Evolutionary conservation across 2,329 filamentous ascomycete genomes (phyloP), one percentile per base, ranked within the genome.

Genomic region (Neocatenulostroma microsporum): DNA sequence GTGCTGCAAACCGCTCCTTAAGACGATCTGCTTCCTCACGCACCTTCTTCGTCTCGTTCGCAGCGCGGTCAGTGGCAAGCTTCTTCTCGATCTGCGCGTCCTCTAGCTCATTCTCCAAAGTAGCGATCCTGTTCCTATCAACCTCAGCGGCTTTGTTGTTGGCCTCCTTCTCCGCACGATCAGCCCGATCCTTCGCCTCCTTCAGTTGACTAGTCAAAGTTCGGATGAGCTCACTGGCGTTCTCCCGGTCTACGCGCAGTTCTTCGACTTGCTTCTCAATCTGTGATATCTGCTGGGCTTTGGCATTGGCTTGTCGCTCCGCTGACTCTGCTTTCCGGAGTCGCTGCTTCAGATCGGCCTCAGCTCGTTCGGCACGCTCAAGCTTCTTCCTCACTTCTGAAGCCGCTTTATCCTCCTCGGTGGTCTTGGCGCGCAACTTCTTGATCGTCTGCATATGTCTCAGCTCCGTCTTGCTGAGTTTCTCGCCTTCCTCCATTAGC

Each of bases 401-500:
- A 23, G 70, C 65, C 4, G 63, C 57, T 49, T 73, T 77, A 19
- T 68, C 68, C 30, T 67, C 69, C 31, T 76, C 73, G 9, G 58
- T 47, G 11, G 67, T 53, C 47, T 74, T 72, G 32, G 66, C 57
- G 11, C 74, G 69, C 40, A 96, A 63, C 54, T 85, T 88, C 61
- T 91, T 94, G 51, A 96, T 84, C 3, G 81, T 80, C 5, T 76
- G 76, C 42, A 89, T 72, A 46, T 93, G 80, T 54, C 87, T 86
- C 60, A 95, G 76, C 58, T 98, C 91, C 0, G 76, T 83, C 50
- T 82, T 84, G 2, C 86, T 88, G 7, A 96, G 70, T 48, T 82
- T 87, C 51, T 91, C 84, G 1, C 93, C 91, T 64, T 98, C 91
- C 50, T 94, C 82, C 70, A 98, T 83, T 10, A 98, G 67, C 30